Evolutionary conservation across 1,284 basidiomycete species (phyloP), one percentile per base, ranked within the genome.

Genomic region (Melampsora americana): DNA sequence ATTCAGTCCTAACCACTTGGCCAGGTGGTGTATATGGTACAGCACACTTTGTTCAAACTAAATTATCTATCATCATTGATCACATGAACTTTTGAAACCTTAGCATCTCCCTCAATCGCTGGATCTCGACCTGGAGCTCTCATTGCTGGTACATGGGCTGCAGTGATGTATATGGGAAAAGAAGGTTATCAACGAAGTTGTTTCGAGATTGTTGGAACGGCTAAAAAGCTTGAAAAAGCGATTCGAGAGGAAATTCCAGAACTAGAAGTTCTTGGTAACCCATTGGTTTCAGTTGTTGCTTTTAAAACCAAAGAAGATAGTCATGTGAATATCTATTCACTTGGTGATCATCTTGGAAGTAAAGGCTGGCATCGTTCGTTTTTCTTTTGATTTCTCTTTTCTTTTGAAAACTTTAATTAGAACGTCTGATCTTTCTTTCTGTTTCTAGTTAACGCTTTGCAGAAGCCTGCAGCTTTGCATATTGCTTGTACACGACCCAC

Each of bases 121-220:
- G 80, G 77, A 18, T 80, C 71, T 70, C 91, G 95, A 61, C 93
- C 95, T 0, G 95, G 95, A 11, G 89, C 93, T 0, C 85, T 98
- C 77, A 91, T 99, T 77, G 95, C 95, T 14, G 95, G 93, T 60
- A 90, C 93, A 20, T 99, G 95, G 94, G 93, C 95, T 3, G 93
- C 93, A 0, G 89, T 98, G 89, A 91, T 95, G 81, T 89, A 92
- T 82, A 90, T 96, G 85, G 95, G 95, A 35, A 86, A 89, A 77
- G 87, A 90, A 88, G 96, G 96, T 18, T 99, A 99, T 84, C 87
- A 92, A n/a, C 86, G 89, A 77, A 94, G 93, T 0, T 97, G 95
- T 82, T 87, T 87, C 35, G 84, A 87, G 60, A 98, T 99, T 78
- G 92, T 99, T 60, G 86, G 87, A 69, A 87, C 89, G 23, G 86